Conservation (phyloP, 169 alveolate genomes). For the Plasmodium blacklocki region DNA sequence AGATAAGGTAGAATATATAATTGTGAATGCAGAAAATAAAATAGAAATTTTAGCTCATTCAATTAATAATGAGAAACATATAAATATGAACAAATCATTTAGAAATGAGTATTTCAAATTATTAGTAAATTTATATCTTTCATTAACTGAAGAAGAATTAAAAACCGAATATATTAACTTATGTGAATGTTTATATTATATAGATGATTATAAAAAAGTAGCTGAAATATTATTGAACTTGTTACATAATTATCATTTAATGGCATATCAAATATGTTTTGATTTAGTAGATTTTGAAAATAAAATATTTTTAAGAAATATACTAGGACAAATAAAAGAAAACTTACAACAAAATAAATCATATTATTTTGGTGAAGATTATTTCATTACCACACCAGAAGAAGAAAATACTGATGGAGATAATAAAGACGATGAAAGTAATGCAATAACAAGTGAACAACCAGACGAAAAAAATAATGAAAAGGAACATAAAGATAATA, state of each 20-base stretch:
- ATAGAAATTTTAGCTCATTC: slow-evolving; percentile 65
- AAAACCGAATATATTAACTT: slow-evolving; percentile 84
- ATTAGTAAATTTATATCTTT: slow-evolving; percentile 38
- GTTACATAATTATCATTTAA: slow-evolving; percentile 82
- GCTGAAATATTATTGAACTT: slow-evolving; percentile 88
- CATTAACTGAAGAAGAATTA: slow-evolving; percentile 64
- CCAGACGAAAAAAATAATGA: neutral
- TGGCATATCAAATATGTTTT: slow-evolving; percentile 93
- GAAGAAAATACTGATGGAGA: neutral
- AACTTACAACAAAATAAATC: slow-evolving; percentile 32
- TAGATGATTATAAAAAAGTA: slow-evolving; percentile 90
- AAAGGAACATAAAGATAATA: neutral
- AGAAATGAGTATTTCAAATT: slow-evolving; percentile 55
- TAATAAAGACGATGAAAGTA: neutral
- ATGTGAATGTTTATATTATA: slow-evolving; percentile 89
- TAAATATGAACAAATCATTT: slow-evolving; percentile 53
- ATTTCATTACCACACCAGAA: neutral
- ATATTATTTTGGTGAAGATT: slow-evolving; percentile 33
- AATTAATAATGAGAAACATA: slow-evolving; percentile 50
- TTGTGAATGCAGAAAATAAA: slow-evolving; percentile 78
- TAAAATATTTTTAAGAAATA: slow-evolving; percentile 89
- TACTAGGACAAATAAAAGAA: slow-evolving; percentile 62
- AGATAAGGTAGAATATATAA: slow-evolving; percentile 91
- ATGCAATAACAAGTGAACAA: slow-evolving; percentile 3
- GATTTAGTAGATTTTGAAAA: slow-evolving; percentile 95